Base-by-base conservation (phyloP, 78 protist genomes). In the Dictyostelium intermedium region DNA sequence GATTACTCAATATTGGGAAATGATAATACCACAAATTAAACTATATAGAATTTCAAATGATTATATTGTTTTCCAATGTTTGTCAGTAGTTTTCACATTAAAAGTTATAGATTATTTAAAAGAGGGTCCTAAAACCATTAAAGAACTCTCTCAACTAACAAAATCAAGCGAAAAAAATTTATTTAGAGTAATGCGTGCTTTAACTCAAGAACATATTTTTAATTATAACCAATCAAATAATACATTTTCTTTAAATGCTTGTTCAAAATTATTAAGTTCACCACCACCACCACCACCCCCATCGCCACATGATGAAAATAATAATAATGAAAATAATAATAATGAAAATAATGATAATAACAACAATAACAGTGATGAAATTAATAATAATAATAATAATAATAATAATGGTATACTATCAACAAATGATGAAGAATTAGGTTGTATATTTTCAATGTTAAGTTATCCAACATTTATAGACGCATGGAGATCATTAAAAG, bases 1-100 rank as follows among this genome's bases (percentile, higher is more conserved):
- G 0, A 79, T 89, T 23, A 89, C 93, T 9, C 39, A 41, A 27
- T 80, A 89, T 25, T 89, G 93, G 93, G 93, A 89, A 10, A 89
- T 45, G 30, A 89, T 89, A 18, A 70, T 89, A 11, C 69, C 93
- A 27, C 93, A 89, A 25, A 34, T 70, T 18, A 89, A 89, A 35
- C 2, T 80, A 6, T 69, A 63, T 32, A 60, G 93, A 63, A 37
- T 89, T 16, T 43, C 85, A 41, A 84, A 89, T 50, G 93, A 89
- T 61, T 80, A 79, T 45, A 80, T 89, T 2, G 87, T 89, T 14
- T 89, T 89, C 11, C 93, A 89, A 35, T 89, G 93, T 69, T 11
- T 89, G 3, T 50, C 82, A 13, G 86, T 89, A 2, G 86, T 89
- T 2, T 89, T 89, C 56, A 70, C 83, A 5, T n/a, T 89, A 11